Base-by-base conservation (phyloP, 2,329 filamentous ascomycete species). In the Nothopassalora personata region DNA sequence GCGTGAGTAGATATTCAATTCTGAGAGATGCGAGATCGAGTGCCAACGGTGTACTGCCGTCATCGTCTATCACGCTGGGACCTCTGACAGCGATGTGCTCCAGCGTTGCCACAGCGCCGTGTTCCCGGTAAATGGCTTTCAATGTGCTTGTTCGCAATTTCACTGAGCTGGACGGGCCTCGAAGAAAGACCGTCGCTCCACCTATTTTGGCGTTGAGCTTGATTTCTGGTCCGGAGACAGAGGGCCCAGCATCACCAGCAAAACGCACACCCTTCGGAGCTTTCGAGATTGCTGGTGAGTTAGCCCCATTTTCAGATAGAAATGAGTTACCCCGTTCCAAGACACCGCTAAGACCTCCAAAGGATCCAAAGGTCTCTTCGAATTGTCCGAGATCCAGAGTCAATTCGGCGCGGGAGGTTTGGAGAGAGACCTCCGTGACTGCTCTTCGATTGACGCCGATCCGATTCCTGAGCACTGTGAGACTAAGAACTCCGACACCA, bases 261-360 rank as follows among this genome's bases (percentile, higher is more conserved):
- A 88, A 88, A 60, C 80, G 82, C 4, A 86, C 83, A 43, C 80
- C 83, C 58, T 70, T 72, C 11, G 78, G 76, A 19, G 76, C 61
- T 68, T 60, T 74, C 68, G 69, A 68, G 13, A 71, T 67, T 30
- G 71, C 72, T 19, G 72, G 62, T 11, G 73, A 72, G 47, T 18
- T 57, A 8, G 53, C 33, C 30, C 65, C 71, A 69, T 76, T 81
- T 60, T 84, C 88, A 0, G 89, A 91, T 10, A 87, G 85, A 63
- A 96, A 88, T 0, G 93, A 96, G 60, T 84, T 89, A 62, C 91
- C 90, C 72, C 97, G 83, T 67, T 94, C 95, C 47, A 99, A 78
- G 54, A 99, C 88, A 64, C 91, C 91, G 72, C 92, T 96, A 47
- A 99, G 78, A 0, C 94, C 94, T 36, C 94, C 94, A 74, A 97